These are phyloP conservation scores for Chlorella variabilis DNA, from an alignment of 163 green algal species.

Conservation along the genomic window DNA sequence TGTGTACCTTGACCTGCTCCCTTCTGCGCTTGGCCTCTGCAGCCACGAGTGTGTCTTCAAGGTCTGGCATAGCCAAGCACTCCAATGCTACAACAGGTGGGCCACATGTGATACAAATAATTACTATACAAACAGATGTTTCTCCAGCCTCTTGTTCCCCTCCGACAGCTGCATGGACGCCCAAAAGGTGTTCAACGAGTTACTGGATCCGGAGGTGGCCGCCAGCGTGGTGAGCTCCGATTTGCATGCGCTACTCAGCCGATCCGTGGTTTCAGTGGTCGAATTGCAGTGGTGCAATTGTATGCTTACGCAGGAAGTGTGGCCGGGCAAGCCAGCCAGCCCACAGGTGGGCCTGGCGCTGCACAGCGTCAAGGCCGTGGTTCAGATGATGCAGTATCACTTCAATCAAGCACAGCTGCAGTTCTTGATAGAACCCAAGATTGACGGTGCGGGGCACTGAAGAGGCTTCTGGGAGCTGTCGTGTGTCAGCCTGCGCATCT, in stretches of 20 bases:
- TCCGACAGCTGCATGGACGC: neutral
- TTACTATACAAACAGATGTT: too few species aligned
- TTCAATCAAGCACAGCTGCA: neutral
- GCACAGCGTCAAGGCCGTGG: neutral
- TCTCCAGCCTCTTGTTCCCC: too few species aligned
- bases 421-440: constrained; percentile 19
- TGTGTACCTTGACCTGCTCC: neutral
- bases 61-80: neutral
- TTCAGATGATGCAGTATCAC: neutral
- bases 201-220: neutral
- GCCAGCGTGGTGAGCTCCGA: neutral
- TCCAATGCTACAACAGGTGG: too few species aligned
- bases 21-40: neutral
- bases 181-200: neutral
- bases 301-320: neutral
- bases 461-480: too few species aligned
- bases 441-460: neutral
- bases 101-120: too few species aligned
- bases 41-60: neutral
- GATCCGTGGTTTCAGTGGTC: too few species aligned
- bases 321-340: neutral
- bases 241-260: too few species aligned
- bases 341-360: neutral
- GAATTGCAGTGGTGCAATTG: neutral
- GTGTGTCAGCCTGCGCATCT: neutral